Evolutionary conservation across 176 grass and related monocot species (phyloP).

Genomic region (Cenchrus fungigraminus): DNA sequence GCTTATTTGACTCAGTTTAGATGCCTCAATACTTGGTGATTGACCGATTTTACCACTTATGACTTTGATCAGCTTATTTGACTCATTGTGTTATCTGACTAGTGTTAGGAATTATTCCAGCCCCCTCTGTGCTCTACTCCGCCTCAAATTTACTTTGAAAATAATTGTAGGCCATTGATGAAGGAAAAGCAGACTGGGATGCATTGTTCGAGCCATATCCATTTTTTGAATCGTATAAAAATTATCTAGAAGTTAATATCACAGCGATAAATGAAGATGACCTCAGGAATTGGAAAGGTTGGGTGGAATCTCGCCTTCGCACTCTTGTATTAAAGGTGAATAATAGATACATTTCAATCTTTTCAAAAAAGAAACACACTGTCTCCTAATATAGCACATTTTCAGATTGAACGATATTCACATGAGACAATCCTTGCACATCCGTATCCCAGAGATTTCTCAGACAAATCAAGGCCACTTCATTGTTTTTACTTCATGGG

Average conservation of each 20-base stretch:
- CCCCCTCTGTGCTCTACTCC: not conserved
- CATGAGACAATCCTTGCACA: conserved; percentile 76
- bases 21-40: not conserved
- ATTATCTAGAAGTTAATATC: conserved; percentile 82
- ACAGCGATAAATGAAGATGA: conserved; percentile 82
- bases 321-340: conserved; percentile 86
- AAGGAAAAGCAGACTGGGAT: conserved; percentile 67
- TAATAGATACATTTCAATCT: conserved; percentile 29
- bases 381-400: conserved; percentile 7
- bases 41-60: not conserved
- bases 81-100: too few relatives aligned
- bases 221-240: conserved; percentile 91
- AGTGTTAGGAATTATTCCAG: too few relatives aligned
- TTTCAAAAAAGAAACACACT: not conserved
- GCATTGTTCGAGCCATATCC: conserved; percentile 76
- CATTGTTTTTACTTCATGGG: conserved; percentile 87
- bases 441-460: conserved; percentile 75
- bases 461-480: conserved; percentile 59
- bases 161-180: conserved; percentile 75
- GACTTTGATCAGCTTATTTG: too few relatives aligned
- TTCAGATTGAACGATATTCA: conserved; percentile 76
- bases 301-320: conserved; percentile 90
- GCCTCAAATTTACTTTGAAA: conserved; percentile 11
- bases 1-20: not conserved
- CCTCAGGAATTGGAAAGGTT: conserved; percentile 94